A percentile compares a stretch with the other conserved stretches of the same genome.
phyloP scores from a whole-genome alignment of 768 basidiomycete species.

The Suillus placidus region DNA sequence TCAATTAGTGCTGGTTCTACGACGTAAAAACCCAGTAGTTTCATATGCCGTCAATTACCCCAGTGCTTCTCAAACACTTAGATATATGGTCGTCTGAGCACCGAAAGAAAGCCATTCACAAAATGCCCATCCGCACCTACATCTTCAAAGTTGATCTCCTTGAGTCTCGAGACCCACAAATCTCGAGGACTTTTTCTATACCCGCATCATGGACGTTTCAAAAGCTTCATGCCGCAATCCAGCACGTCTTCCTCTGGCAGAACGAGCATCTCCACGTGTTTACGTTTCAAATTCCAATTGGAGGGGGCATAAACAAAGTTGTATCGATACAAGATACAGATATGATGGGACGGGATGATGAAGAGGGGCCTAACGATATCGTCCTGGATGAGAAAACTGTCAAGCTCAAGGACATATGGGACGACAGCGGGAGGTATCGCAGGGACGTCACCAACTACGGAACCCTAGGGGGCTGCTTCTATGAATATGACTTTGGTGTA shows the following conservation, averaged over 20 bases:
- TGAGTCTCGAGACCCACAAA: slow-evolving; percentile 23
- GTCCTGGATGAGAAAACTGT: slow-evolving; percentile 16
- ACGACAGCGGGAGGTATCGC: slow-evolving; percentile 13
- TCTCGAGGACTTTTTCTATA: slow-evolving; percentile 24
- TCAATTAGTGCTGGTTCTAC: neutral
- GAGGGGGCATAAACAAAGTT: slow-evolving; percentile 3
- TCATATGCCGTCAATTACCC: neutral
- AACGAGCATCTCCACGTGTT: slow-evolving; percentile 24
- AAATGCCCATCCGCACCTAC: slow-evolving; percentile 18
- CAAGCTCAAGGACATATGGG: slow-evolving; percentile 17
- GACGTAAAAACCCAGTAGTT: neutral
- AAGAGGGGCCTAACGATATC: neutral
- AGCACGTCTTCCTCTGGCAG: slow-evolving; percentile 26
- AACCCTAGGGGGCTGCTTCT: slow-evolving; percentile 17
- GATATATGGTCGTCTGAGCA: neutral
- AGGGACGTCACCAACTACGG: slow-evolving; percentile 1
- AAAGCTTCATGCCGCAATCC: slow-evolving; percentile 24
- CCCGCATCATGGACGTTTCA: slow-evolving; percentile 25
- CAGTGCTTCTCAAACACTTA: slow-evolving; percentile 1
- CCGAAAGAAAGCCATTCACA: neutral
- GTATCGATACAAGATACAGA: slow-evolving; percentile 9
- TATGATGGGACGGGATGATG: slow-evolving; percentile 10
- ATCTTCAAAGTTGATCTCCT: slow-evolving; percentile 25
- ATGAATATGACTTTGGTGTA: slow-evolving; percentile 28
- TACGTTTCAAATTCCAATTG: slow-evolving; percentile 16